Conservation (phyloP, 2,329 filamentous ascomycete species). For the Sporothrix mexicana region DNA sequence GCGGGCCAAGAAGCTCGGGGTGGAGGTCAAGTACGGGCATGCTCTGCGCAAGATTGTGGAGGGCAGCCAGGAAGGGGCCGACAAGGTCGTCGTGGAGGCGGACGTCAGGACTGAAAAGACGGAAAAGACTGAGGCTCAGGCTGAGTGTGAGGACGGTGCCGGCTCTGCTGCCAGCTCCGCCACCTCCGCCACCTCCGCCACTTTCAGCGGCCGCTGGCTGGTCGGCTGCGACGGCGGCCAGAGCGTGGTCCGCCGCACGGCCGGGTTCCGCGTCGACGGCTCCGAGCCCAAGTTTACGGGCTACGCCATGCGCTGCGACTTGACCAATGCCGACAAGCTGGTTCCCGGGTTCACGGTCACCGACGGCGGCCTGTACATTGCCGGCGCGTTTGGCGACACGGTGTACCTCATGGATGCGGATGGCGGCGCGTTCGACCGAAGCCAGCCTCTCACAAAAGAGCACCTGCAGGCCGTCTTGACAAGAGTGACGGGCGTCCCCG, state of each 20-base stretch:
- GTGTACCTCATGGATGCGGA: conserved; percentile 38
- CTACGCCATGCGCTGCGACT: conserved; percentile 45
- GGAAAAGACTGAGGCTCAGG: too few species aligned
- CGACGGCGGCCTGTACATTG: conserved; percentile 46
- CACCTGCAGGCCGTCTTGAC: conserved; percentile 39
- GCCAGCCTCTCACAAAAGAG: conserved; percentile 32
- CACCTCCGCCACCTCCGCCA: background rate
- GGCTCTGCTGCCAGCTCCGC: too few species aligned
- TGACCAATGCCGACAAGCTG: conserved; percentile 48
- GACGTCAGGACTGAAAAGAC: too few species aligned
- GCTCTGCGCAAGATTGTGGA: conserved; percentile 37
- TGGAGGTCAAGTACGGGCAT: conserved; percentile 41
- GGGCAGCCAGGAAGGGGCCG: conserved; percentile 38
- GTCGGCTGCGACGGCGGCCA: conserved; percentile 53
- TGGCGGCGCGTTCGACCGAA: conserved; percentile 37
- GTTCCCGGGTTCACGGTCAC: conserved; percentile 53
- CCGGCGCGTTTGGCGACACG: conserved; percentile 13
- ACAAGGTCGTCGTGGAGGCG: conserved; percentile 39
- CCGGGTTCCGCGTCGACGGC: conserved; percentile 47
- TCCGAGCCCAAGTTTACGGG: conserved; percentile 47
- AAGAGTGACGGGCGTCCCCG: conserved; percentile 38
- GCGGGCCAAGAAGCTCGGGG: conserved; percentile 42
- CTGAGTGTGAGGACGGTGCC: background rate
- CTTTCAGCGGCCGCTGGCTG: conserved; percentile 46
- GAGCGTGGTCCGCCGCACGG: conserved; percentile 48